These are phyloP conservation scores for Colletotrichum echinochloae DNA, from an alignment of 2,329 filamentous ascomycete species.

Conservation along the genomic window DNA sequence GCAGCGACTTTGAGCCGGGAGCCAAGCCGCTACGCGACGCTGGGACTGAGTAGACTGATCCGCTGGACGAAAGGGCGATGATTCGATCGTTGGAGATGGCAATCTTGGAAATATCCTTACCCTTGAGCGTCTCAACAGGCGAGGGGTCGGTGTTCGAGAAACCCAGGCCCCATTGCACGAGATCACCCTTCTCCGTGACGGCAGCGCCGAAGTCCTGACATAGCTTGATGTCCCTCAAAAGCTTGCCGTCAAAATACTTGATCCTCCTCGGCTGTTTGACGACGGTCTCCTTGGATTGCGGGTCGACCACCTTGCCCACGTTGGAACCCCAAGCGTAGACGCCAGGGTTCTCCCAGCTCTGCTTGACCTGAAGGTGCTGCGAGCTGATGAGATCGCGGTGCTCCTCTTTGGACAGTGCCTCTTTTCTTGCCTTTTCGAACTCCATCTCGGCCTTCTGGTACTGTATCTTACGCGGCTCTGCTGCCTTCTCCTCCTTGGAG, in stretches of 20 bases:
- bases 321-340: slow-evolving; percentile 97
- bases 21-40: slow-evolving; percentile 79
- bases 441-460: slow-evolving; percentile 65
- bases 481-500: slow-evolving; percentile 15
- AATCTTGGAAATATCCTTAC: slow-evolving; percentile 83
- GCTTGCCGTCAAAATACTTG: slow-evolving; percentile 82
- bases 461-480: slow-evolving; percentile 30
- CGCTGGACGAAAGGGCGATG: slow-evolving; percentile 79
- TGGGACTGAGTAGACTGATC: slow-evolving; percentile 87
- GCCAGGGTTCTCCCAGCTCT: slow-evolving; percentile 84
- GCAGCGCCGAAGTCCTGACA: slow-evolving; percentile 86
- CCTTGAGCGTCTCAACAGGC: slow-evolving; percentile 79
- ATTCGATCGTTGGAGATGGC: slow-evolving; percentile 86
- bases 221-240: slow-evolving; percentile 89
- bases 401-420: slow-evolving; percentile 74
- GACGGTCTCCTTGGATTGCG: slow-evolving; percentile 79
- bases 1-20: slow-evolving; percentile 71
- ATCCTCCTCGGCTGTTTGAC: slow-evolving; percentile 86
- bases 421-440: slow-evolving; percentile 75
- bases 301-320: slow-evolving; percentile 83
- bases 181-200: slow-evolving; percentile 86
- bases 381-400: slow-evolving; percentile 82
- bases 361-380: slow-evolving; percentile 88
- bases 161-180: slow-evolving; percentile 90
- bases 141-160: slow-evolving; percentile 74